These are phyloP conservation scores for Venustampulla echinocandica DNA, from an alignment of 495 filamentous ascomycete genomes.

Conservation along the genomic window DNA sequence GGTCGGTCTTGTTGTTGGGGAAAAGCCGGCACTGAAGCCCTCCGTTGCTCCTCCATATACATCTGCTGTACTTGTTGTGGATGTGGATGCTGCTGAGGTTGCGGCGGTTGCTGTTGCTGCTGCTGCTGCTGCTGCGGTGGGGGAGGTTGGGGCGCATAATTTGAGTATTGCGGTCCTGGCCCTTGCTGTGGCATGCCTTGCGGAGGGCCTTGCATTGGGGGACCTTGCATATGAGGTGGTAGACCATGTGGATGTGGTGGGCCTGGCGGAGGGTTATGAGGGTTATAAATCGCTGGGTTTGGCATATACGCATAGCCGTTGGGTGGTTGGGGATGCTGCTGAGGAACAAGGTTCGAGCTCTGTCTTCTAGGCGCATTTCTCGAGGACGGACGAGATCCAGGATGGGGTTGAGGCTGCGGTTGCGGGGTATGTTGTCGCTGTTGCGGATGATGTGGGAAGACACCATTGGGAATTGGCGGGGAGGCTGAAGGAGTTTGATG, in stretches of 20 bases:
- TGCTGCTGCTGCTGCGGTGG: conserved; percentile 31
- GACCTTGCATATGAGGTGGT: conserved; percentile 36
- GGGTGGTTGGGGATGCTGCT: conserved; percentile 53
- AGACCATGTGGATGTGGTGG: conserved; percentile 30
- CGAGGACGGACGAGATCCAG: conserved; percentile 70
- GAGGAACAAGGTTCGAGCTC: conserved; percentile 66
- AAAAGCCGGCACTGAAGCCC: conserved; percentile 53
- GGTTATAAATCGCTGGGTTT: conserved; percentile 77
- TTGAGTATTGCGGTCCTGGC: conserved; percentile 22
- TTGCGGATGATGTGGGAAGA: conserved; percentile 46
- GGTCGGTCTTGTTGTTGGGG: conserved; percentile 35
- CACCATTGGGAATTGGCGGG: conserved; percentile 78
- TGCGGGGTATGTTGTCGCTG: conserved; percentile 73
- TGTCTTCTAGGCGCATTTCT: conserved; percentile 65
- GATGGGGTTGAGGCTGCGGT: conserved; percentile 65
- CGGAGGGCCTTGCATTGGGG: conserved; percentile 28
- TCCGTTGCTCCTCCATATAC: conserved; percentile 60
- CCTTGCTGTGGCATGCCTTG: conserved; percentile 21
- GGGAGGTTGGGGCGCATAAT: conserved; percentile 31
- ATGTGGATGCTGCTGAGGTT: conserved; percentile 34
- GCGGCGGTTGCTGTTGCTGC: conserved; percentile 33
- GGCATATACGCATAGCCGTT: conserved; percentile 82
- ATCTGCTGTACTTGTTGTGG: conserved; percentile 51
- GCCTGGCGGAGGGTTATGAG: conserved; percentile 47
- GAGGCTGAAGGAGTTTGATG: conserved; percentile 79